Base-by-base conservation (phyloP, 352 stramenopile species). In the Globisporangium nagaii region DNA sequence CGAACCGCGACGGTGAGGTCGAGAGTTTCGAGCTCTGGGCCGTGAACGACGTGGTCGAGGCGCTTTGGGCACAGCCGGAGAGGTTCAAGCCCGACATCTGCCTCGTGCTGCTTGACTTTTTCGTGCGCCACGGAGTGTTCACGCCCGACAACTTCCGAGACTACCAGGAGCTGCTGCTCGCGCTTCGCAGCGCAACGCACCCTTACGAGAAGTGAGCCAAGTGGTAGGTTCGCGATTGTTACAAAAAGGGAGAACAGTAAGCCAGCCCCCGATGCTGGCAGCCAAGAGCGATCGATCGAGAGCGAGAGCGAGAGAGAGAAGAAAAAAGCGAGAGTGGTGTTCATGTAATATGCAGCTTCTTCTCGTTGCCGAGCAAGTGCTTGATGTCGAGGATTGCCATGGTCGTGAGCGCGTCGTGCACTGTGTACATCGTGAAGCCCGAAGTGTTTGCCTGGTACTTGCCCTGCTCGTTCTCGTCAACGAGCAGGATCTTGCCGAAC, bases 1-100 rank as follows among this genome's bases (percentile, higher is more conserved):
- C 52, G 19, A 88, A 84, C 46, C 54, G 68, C 39, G 80, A 88
- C 50, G 63, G 70, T 19, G 80, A 90, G 46, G 80, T 90, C 35
- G 73, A 84, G 54, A 59, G 52, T 24, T 90, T 90, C 44, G 70
- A 80, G 36, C 58, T 84, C 22, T 78, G 79, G 61, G 39, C 60
- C 0, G 62, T 88, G 1, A 36, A 58, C 0, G 69, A 84, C 25
- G 58, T 71, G 17, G 32, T 86, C 5, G 39, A 44, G 4, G 63
- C 55, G 11, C 40, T 90, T 7, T 66, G 70, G 46, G 68, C 71
- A 6, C 64, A 76, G 45, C 70, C 73, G 12, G 68, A 80, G 44
- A 65, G 60, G 32, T 88, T 90, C 54, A 90, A 90, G 57, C 80
- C 75, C 40, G 78, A 90, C 47, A 75, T 88, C 43, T 78, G 77